phyloP scores from a whole-genome alignment of 495 filamentous ascomycete species.

The Terfezia boudieri region DNA sequence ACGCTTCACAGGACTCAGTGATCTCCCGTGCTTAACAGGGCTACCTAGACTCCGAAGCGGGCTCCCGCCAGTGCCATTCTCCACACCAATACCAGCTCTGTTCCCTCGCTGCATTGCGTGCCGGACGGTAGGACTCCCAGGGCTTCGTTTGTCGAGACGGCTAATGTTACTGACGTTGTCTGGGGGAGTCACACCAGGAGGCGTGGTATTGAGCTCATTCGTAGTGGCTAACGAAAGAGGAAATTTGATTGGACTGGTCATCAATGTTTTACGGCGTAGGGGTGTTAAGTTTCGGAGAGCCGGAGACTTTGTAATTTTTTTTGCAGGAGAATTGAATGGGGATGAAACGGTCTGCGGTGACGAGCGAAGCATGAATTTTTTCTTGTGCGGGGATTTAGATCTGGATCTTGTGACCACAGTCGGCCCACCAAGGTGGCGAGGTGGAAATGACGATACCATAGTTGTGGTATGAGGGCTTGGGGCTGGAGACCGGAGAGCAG shows the following conservation, averaged over 20 bases:
- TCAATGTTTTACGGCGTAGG: conserved; percentile 4
- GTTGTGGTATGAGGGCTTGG: conserved; percentile 9
- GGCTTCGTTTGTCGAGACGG: conserved; percentile 5
- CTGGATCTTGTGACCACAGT: conserved; percentile 13
- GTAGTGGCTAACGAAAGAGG: conserved; percentile 14
- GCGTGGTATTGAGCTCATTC: conserved; percentile 3
- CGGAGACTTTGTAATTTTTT: conserved; percentile 2
- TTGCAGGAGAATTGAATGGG: conserved; percentile 7
- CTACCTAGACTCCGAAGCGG: conserved; percentile 35
- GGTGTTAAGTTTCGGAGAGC: conserved; percentile 11
- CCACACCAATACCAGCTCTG: conserved; percentile 13
- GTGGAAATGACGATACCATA: conserved; percentile 19
- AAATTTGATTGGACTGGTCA: conserved; percentile 11
- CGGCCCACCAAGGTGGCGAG: conserved; percentile 19
- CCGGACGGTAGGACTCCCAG: conserved; percentile 13
- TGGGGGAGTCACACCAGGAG: not conserved
- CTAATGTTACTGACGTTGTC: too few species aligned
- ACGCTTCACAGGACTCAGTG: conserved; percentile 37
- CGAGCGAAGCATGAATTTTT: conserved; percentile 11
- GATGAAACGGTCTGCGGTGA: conserved; percentile 8
- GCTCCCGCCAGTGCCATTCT: conserved; percentile 24
- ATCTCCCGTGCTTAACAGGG: conserved; percentile 68
- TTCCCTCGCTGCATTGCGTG: conserved; percentile 10
- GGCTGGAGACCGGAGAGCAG: conserved; percentile 2
- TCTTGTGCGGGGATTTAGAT: conserved; percentile 13